Conservation (phyloP, 2,329 filamentous ascomycete genomes). For the Fusarium buxicola region DNA sequence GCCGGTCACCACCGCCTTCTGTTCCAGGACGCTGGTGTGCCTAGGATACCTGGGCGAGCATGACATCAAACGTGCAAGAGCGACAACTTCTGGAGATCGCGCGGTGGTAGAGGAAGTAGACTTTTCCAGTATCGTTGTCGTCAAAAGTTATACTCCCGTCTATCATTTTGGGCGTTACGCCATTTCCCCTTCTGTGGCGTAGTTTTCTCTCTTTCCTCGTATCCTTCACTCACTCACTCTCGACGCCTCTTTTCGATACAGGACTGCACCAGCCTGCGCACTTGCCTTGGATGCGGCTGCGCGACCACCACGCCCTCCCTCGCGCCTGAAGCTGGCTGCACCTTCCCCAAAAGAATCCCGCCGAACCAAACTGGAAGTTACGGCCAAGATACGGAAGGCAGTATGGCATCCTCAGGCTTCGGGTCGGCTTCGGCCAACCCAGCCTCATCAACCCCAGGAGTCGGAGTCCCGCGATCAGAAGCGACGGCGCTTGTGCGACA, state of each 20-base stretch:
- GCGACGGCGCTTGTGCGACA: constrained; percentile 59
- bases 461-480: constrained; percentile 54
- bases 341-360: constrained; percentile 13
- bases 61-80: constrained; percentile 44
- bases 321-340: constrained; percentile 29
- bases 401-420: constrained; percentile 43
- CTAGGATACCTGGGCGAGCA: constrained; percentile 31
- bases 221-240: constrained; percentile 11
- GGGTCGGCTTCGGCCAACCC: constrained; percentile 35
- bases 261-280: constrained; percentile 37
- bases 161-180: not conserved
- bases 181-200: constrained; percentile 8
- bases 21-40: constrained; percentile 17
- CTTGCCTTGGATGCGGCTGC: constrained; percentile 46
- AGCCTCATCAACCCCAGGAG: constrained; percentile 33
- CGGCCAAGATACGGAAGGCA: constrained; percentile 23
- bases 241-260: constrained; percentile 28
- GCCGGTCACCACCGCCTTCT: constrained; percentile 43
- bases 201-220: constrained; percentile 11
- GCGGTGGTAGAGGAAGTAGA: constrained; percentile 32
- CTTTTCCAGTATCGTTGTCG: not conserved
- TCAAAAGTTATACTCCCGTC: not conserved
- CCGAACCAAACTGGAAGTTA: constrained; percentile 8
- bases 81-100: constrained; percentile 24
- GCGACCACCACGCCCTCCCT: constrained; percentile 33